Percentiles rank a stretch among this genome's conserved stretches.
These are phyloP conservation scores for Exophiala sideris DNA, from an alignment of 2,329 filamentous ascomycete species.

Conservation along the genomic window DNA sequence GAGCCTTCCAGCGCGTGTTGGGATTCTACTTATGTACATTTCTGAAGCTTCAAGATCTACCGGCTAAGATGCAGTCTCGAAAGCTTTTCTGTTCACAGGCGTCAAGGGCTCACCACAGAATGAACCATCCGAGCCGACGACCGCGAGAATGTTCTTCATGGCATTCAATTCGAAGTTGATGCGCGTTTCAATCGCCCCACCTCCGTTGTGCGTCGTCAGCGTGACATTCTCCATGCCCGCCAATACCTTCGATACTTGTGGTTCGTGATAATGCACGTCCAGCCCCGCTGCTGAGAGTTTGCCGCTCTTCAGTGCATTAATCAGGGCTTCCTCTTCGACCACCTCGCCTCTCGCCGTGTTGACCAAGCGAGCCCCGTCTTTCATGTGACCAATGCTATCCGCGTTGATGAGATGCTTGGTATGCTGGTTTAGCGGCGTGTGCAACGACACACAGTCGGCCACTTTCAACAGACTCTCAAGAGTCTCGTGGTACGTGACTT, in stretches of 20 bases:
- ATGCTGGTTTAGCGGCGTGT: constrained; percentile 33
- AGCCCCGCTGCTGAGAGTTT: constrained; percentile 3
- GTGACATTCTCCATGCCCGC: constrained; percentile 42
- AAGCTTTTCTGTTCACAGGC: not conserved
- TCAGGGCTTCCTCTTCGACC: constrained; percentile 10
- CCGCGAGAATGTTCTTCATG: constrained; percentile 35
- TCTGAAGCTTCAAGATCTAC: too few relatives aligned
- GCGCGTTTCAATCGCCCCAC: constrained; percentile 38
- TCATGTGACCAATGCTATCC: constrained; percentile 5
- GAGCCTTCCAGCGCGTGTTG: too few relatives aligned
- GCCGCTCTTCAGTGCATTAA: constrained; percentile 1
- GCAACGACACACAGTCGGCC: constrained; percentile 36
- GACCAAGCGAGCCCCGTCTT: constrained; percentile 2
- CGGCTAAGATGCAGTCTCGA: too few relatives aligned
- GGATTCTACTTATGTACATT: too few relatives aligned
- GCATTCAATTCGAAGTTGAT: constrained; percentile 41
- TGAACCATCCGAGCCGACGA: not conserved
- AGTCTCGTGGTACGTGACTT: constrained; percentile 32
- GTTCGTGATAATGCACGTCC: constrained; percentile 13
- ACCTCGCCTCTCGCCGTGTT: constrained; percentile 7
- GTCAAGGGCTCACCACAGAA: not conserved
- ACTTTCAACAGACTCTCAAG: constrained; percentile 29
- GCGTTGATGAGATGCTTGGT: constrained; percentile 30
- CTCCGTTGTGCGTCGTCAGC: constrained; percentile 39
- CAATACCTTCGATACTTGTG: constrained; percentile 21